A percentile compares a stretch with the other conserved stretches of the same genome.
Evolutionary conservation across 192 early-diverging fungal genomes (phyloP).

Genomic region (Coemansia sp.): DNA sequence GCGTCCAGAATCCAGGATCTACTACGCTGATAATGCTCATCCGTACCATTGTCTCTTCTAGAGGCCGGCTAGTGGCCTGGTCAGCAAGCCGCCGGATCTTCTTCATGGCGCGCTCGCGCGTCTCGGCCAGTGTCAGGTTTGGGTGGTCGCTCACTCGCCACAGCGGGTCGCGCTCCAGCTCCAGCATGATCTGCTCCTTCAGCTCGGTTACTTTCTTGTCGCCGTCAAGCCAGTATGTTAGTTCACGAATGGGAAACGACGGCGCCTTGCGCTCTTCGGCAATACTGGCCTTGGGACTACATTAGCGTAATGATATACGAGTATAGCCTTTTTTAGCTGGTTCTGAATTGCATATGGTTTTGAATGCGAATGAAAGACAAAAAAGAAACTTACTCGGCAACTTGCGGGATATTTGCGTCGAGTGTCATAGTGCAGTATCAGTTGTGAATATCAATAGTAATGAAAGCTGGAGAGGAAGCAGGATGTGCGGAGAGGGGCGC

Average conservation of each 20-base stretch:
- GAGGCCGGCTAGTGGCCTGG: slow-evolving; percentile 69
- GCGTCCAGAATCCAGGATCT: slow-evolving; percentile 89
- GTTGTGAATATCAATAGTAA: not conserved
- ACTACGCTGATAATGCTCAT: slow-evolving; percentile 80
- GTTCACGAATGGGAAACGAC: slow-evolving; percentile 71
- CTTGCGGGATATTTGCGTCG: slow-evolving; percentile 6
- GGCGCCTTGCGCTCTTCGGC: slow-evolving; percentile 73
- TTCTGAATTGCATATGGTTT: not conserved
- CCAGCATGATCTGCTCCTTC: slow-evolving; percentile 80
- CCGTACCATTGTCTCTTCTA: slow-evolving; percentile 67
- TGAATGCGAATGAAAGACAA: not conserved
- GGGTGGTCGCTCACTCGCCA: slow-evolving; percentile 79
- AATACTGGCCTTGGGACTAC: slow-evolving; percentile 57
- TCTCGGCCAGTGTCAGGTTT: slow-evolving; percentile 72
- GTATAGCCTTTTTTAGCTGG: not conserved
- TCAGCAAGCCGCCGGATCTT: slow-evolving; percentile 72
- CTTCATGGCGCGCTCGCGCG: slow-evolving; percentile 83
- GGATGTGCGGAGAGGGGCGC: not conserved
- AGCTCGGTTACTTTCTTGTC: slow-evolving; percentile 61
- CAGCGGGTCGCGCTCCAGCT: slow-evolving; percentile 81
- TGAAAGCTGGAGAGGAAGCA: not conserved
- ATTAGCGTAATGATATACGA: not conserved
- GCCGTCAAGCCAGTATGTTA: slow-evolving; percentile 86
- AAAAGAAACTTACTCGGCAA: slow-evolving; percentile 27
- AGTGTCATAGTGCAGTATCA: slow-evolving; percentile 9